These are phyloP conservation scores for Cordyceps militaris DNA, from an alignment of 2,329 filamentous ascomycete species.

Conservation along the genomic window DNA sequence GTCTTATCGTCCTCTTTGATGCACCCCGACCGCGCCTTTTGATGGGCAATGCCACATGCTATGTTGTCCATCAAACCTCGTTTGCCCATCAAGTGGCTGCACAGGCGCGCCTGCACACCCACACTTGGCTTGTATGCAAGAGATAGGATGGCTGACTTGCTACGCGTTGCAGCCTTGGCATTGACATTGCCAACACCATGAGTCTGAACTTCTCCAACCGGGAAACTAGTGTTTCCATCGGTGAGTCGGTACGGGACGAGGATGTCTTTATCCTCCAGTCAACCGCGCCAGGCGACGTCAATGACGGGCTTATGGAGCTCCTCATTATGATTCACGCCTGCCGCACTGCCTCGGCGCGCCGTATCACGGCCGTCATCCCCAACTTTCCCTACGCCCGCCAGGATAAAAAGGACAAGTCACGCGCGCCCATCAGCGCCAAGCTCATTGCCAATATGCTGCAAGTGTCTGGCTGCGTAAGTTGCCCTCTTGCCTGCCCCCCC, in stretches of 20 bases:
- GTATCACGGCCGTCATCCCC: slow-evolving; percentile 90
- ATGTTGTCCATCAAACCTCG: neutral
- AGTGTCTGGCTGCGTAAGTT: slow-evolving; percentile 67
- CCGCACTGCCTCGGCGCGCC: slow-evolving; percentile 60
- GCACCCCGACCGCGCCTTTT: neutral
- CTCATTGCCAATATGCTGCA: slow-evolving; percentile 97
- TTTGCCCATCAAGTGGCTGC: neutral
- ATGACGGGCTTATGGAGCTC: slow-evolving; percentile 96
- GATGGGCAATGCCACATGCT: neutral
- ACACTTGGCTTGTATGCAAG: neutral
- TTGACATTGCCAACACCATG: slow-evolving; percentile 71
- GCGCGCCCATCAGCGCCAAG: slow-evolving; percentile 93
- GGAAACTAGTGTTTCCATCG: slow-evolving; percentile 85
- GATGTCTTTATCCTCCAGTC: slow-evolving; percentile 98
- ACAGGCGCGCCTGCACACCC: neutral
- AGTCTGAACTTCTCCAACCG: slow-evolving; percentile 81
- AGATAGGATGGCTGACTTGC: slow-evolving; percentile 12
- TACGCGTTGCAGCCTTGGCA: slow-evolving; percentile 53
- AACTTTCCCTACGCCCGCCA: slow-evolving; percentile 96
- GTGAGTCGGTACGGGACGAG: slow-evolving; percentile 93
- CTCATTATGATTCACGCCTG: slow-evolving; percentile 98
- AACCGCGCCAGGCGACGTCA: slow-evolving; percentile 90
- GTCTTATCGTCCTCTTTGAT: slow-evolving; percentile 14
- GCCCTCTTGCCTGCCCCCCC: neutral
- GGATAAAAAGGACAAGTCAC: slow-evolving; percentile 91